phyloP scores from a whole-genome alignment of 257 asterid species.

The Buddleja alternifolia region DNA sequence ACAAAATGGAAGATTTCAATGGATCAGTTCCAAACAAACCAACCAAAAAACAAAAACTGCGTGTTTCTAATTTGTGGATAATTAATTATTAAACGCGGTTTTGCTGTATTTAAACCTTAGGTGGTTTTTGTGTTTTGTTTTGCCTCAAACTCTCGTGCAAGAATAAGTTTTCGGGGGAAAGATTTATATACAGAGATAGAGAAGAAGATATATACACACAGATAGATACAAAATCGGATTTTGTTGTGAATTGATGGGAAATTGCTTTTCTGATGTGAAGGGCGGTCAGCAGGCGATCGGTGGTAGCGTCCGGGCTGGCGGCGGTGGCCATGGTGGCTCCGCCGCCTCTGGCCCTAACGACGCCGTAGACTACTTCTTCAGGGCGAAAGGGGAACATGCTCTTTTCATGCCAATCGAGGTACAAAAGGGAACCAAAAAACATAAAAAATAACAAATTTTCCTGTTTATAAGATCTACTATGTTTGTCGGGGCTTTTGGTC shows the following conservation, averaged over 20 bases:
- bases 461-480: not conserved
- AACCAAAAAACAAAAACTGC: too few relatives aligned
- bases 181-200: not conserved
- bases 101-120: not conserved
- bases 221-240: too few relatives aligned
- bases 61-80: too few relatives aligned
- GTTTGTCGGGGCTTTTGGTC: not conserved
- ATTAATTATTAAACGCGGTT: not conserved
- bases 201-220: too few relatives aligned
- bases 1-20: too few relatives aligned
- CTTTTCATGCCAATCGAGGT: conserved; percentile 69
- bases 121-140: not conserved
- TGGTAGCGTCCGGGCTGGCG: conserved; percentile 32
- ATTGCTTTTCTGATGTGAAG: conserved; percentile 60
- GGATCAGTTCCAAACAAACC: too few relatives aligned
- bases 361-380: conserved; percentile 62
- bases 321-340: conserved; percentile 20
- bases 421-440: not conserved
- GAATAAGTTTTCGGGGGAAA: not conserved
- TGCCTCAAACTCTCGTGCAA: too few relatives aligned
- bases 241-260: conserved; percentile 48
- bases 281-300: conserved; percentile 82
- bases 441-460: too few relatives aligned
- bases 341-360: conserved; percentile 46
- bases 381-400: conserved; percentile 50